A percentile compares a stretch with the other conserved stretches of the same genome.
These are phyloP conservation scores for Melastoma malabathricum DNA, from an alignment of 345 rosid genomes.

Conservation along the genomic window DNA sequence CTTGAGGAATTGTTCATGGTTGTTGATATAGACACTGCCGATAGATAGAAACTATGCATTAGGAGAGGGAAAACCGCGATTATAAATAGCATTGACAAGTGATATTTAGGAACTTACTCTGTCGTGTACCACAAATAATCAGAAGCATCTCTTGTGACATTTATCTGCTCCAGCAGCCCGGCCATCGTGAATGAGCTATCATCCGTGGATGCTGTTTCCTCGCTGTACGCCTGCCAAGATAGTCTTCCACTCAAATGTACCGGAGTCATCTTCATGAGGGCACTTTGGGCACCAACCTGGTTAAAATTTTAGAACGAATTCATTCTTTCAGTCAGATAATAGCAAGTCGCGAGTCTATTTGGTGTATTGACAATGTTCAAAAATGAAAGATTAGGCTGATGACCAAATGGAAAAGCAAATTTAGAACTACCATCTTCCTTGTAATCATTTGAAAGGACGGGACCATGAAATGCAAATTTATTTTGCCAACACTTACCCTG, in stretches of 20 bases:
- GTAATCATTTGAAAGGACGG: no score
- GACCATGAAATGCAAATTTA: not conserved
- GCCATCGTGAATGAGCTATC: slow-evolving; percentile 65
- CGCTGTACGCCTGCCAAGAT: slow-evolving; percentile 90
- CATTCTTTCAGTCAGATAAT: not conserved
- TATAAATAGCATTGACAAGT: not conserved
- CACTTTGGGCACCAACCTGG: slow-evolving; percentile 83
- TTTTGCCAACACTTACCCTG: slow-evolving; percentile 36
- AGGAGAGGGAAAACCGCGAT: not conserved
- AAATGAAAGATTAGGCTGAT: not conserved
- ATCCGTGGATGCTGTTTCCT: slow-evolving; percentile 47
- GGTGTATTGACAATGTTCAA: not conserved
- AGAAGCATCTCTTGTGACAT: slow-evolving; percentile 71
- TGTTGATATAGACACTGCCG: slow-evolving; percentile 18
- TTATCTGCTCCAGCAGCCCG: slow-evolving; percentile 93
- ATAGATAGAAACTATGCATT: not conserved
- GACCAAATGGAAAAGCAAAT: not conserved
- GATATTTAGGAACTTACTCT: slow-evolving; percentile 45
- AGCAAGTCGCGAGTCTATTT: not conserved
- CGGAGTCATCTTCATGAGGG: slow-evolving; percentile 75
- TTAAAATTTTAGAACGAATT: slow-evolving; percentile 4
- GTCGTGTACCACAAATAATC: slow-evolving; percentile 98
- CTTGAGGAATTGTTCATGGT: slow-evolving; percentile 24
- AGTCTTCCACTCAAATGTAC: slow-evolving; percentile 73
- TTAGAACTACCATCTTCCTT: no score